phyloP scores from a whole-genome alignment of 148 eudicot species.

The Hydrangea macrophylla region DNA sequence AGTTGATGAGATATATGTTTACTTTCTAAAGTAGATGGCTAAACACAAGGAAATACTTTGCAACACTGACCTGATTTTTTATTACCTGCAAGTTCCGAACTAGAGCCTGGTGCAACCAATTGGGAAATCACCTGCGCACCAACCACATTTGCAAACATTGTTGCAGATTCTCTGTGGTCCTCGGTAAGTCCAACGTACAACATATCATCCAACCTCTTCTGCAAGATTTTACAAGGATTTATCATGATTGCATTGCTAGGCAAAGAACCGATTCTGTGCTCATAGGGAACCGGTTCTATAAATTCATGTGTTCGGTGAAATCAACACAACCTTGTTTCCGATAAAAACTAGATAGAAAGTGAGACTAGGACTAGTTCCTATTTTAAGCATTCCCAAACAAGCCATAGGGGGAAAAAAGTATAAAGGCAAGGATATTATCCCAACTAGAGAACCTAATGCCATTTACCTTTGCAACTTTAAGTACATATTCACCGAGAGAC shows the following conservation, averaged over 20 bases:
- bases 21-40: background rate
- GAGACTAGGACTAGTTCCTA: too few species aligned
- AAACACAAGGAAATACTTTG: conserved; percentile 7
- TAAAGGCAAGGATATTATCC: background rate
- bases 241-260: conserved; percentile 22
- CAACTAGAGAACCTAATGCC: conserved; percentile 2
- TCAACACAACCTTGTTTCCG: too few species aligned
- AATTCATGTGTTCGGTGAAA: too few species aligned
- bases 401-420: conserved; percentile 3
- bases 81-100: conserved; percentile 23
- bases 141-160: conserved; percentile 78
- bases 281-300: too few species aligned
- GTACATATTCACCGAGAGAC: conserved; percentile 70
- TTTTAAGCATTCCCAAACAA: too few species aligned
- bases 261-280: too few species aligned
- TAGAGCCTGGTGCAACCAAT: conserved; percentile 41
- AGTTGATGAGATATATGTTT: background rate
- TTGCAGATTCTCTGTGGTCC: conserved; percentile 87
- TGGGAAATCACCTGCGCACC: conserved; percentile 90
- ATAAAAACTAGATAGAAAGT: too few species aligned
- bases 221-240: conserved; percentile 36
- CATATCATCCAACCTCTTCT: conserved; percentile 94
- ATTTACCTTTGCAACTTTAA: conserved; percentile 91
- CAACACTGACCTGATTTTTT: conserved; percentile 47
- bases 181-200: conserved; percentile 92